Evolutionary conservation across 73 alveolate genomes (phyloP).

Genomic region (Uronychia binucleata): DNA sequence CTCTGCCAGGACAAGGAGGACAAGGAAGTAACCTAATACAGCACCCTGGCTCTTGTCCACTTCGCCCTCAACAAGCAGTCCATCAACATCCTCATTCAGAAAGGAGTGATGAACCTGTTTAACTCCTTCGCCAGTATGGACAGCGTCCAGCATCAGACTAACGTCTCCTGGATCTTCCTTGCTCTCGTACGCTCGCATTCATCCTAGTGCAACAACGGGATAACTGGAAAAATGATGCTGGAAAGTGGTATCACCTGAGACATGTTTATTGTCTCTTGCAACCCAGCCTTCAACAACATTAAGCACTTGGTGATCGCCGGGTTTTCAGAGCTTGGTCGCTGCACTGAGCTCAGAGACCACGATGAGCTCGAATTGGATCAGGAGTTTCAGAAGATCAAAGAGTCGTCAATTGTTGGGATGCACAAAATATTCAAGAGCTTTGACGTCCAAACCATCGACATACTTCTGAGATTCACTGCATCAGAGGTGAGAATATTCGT

Average conservation of each 20-base stretch:
- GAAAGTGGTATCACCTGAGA: background rate
- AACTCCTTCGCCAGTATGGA: background rate
- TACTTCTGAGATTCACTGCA: slow-evolving; percentile 49
- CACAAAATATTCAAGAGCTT: slow-evolving; percentile 39
- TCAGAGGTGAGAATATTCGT: slow-evolving; percentile 1
- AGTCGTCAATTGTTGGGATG: slow-evolving; percentile 63
- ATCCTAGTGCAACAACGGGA: slow-evolving; percentile 2
- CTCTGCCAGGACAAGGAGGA: background rate
- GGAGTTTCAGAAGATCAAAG: slow-evolving; percentile 52
- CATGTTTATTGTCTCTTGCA: slow-evolving; percentile 6
- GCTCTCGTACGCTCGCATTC: background rate
- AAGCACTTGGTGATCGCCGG: background rate
- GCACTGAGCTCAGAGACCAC: background rate
- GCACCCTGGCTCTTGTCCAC: background rate
- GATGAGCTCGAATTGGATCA: background rate
- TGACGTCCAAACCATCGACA: slow-evolving; percentile 41
- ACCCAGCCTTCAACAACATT: slow-evolving; percentile 3
- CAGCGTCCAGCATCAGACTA: background rate
- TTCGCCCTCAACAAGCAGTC: background rate
- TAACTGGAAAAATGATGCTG: background rate
- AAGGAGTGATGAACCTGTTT: background rate
- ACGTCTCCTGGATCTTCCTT: slow-evolving; percentile 6
- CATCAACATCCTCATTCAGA: background rate
- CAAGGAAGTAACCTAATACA: background rate
- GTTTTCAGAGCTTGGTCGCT: background rate